A percentile compares a stretch with the other conserved stretches of the same genome.
Conservation (phyloP, 257 asterid genomes). For the Avicennia marina region DNA sequence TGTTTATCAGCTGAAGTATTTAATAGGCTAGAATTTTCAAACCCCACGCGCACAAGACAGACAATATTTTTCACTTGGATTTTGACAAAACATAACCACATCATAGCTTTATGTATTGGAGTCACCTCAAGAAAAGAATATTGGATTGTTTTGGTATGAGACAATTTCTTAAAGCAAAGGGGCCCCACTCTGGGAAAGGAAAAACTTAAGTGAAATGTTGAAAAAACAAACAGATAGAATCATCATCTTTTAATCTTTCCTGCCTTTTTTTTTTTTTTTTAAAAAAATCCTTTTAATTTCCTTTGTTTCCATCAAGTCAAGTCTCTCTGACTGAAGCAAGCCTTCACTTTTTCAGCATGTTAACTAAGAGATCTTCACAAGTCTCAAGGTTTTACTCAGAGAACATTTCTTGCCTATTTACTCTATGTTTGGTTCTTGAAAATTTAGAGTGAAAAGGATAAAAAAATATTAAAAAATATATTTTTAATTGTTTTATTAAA, state of each 20-base stretch:
- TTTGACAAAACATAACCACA: conserved; percentile 25
- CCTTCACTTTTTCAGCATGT: conserved; percentile 28
- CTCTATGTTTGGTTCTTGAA: no score
- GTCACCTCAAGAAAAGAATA: conserved; percentile 58
- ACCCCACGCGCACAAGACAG: neutral
- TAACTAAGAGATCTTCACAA: conserved; percentile 2
- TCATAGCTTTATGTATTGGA: conserved; percentile 39
- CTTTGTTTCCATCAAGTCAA: neutral
- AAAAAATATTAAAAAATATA: neutral
- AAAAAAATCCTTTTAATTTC: neutral
- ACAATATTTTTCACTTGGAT: neutral
- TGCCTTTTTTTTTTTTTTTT: neutral
- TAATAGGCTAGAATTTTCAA: neutral
- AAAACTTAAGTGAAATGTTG: conserved; percentile 25
- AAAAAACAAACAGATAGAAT: conserved; percentile 18
- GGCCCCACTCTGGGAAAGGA: conserved; percentile 30
- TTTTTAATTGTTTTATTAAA: no score
- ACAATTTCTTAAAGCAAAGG: conserved; percentile 41
- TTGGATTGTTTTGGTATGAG: conserved; percentile 28
- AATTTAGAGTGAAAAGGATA: no score
- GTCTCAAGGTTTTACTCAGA: neutral
- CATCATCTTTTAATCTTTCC: conserved; percentile 13
- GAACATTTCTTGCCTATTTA: no score
- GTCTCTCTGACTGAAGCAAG: conserved; percentile 20
- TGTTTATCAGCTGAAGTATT: neutral